Conservation (phyloP, 768 basidiomycete species). For the Rhodotorula babjevae region DNA sequence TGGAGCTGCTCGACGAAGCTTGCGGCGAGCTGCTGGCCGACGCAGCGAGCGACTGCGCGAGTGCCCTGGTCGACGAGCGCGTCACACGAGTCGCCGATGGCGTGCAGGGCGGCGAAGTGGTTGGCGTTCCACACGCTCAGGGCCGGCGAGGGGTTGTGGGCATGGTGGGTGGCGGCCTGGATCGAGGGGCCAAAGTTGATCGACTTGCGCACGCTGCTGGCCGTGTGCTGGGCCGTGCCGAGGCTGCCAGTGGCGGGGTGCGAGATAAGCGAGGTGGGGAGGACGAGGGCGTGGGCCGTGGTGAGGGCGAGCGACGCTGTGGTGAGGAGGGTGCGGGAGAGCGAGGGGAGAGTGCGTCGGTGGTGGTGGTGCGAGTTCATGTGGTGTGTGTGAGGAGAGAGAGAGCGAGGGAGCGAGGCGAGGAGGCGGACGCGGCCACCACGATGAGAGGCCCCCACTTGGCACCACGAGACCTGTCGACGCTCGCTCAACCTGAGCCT, state of each 20-base stretch:
- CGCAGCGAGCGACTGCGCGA: constrained; percentile 15
- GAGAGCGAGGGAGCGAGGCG: background rate
- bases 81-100: constrained; percentile 49
- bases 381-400: background rate
- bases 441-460: background rate
- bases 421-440: too few relatives aligned
- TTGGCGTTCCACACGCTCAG: constrained; percentile 27
- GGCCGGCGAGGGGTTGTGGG: constrained; percentile 3
- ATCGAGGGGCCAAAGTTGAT: constrained; percentile 80
- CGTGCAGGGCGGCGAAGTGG: constrained; percentile 37
- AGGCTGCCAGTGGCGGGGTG: constrained; percentile 1
- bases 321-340: background rate
- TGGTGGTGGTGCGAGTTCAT: background rate
- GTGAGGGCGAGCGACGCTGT: constrained; percentile 20
- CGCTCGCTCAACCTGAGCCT: too few relatives aligned
- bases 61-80: constrained; percentile 40
- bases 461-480: background rate
- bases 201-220: constrained; percentile 62
- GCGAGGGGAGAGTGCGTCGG: background rate
- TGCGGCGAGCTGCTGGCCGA: constrained; percentile 60
- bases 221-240: background rate
- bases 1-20: constrained; percentile 59
- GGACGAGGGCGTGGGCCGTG: constrained; percentile 13
- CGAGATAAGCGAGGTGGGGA: constrained; percentile 1
- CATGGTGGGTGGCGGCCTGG: constrained; percentile 57